Evolutionary conservation across 805 yeast genomes (phyloP), one percentile per base, ranked within the genome.

Genomic region (Candida sithepensis): DNA sequence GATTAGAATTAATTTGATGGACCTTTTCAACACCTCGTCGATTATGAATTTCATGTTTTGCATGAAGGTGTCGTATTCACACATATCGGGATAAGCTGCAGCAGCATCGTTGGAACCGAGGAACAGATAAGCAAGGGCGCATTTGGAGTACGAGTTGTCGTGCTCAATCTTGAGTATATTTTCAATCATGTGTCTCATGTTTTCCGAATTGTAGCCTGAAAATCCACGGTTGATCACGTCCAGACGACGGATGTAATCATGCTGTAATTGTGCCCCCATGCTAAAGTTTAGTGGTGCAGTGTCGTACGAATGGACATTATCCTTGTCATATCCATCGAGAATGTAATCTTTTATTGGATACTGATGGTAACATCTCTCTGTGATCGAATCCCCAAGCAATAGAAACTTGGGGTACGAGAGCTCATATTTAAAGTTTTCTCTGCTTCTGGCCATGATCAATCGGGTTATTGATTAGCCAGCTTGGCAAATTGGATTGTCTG

Each of bases 21-120:
- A 73, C 43, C 72, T 61, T 1, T 59, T 58, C 20, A 61, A 50
- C 19, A 77, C 67, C 47, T 68, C 43, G 8, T 66, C 55, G 12
- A 79, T 68, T 56, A 87, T 57, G 19, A 52, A 52, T 20, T 54
- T 59, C 51, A 77, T 67, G 58, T 88, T 88, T n/a, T 61, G 66
- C 24, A 64, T 46, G 59, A 67, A 86, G 50, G 76, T 70, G 1
- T 62, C 73, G 9, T 80, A 41, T 2, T 77, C 75, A 7, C 85
- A 87, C 56, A 78, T 84, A n/a, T 64, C 65, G 3, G 77, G 79
- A 2, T 64, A 71, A 1, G 62, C 55, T 1, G 56, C 40, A 2
- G 75, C 73, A 0, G 85, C 73, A 61, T 89, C 96, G 58, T 89
- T 89, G 14, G 96, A 75, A 3, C 96, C 96, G 57, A 87, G 78